Conservation (phyloP, 2,329 filamentous ascomycete genomes). For the Diaporthe capsici region DNA sequence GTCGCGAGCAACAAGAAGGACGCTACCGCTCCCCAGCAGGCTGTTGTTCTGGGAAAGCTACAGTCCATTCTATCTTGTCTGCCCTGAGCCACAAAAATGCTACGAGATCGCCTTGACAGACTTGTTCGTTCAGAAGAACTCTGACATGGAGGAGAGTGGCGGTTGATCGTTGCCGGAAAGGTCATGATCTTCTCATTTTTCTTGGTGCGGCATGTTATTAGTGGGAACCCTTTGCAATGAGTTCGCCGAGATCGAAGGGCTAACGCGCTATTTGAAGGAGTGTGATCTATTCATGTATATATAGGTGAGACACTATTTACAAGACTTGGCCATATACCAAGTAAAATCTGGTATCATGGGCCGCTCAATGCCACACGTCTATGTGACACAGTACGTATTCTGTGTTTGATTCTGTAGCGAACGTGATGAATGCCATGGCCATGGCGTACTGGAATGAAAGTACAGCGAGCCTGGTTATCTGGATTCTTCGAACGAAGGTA, state of each 20-base stretch:
- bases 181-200: no score
- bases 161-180: no score
- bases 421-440: neutral
- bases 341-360: no score
- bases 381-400: neutral
- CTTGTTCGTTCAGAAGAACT: no score
- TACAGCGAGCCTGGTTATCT: accelerated
- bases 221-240: no score
- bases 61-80: conserved; percentile 43
- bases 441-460: neutral
- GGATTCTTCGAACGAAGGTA: neutral
- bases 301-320: neutral
- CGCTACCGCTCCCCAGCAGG: conserved; percentile 64
- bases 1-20: conserved; percentile 73
- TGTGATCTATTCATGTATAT: neutral
- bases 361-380: neutral
- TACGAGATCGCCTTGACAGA: no score
- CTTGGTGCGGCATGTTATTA: no score
- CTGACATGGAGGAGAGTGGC: no score
- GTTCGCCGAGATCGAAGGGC: no score
- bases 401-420: neutral
- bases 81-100: neutral
- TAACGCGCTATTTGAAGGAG: neutral
- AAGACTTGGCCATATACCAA: neutral
- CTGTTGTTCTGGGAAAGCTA: conserved; percentile 64